Evolutionary conservation across 148 eudicot genomes (phyloP), one percentile per base, ranked within the genome.

Genomic region (Rhododendron ovatum): DNA sequence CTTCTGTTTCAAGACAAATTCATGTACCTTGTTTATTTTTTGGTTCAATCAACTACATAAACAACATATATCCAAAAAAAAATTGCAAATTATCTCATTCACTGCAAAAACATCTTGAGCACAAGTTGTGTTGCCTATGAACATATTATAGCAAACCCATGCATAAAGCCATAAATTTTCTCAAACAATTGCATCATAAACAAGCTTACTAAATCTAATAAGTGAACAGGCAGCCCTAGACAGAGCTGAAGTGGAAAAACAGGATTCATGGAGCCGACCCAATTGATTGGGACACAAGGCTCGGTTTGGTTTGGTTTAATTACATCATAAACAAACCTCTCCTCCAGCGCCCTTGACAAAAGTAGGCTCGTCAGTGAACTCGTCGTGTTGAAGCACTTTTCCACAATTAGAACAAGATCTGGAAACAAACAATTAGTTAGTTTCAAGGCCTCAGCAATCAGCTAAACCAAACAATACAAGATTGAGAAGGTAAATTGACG

Each of bases 361-460:
- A 37, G 90, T 88, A 33, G 90, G 85, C 87, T 90, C 93, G 3
- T 83, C 87, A 37, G 87, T 84, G 69, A 15, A 90, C 18, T 87
- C 35, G 82, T 90, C 88, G 73, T 88, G 80, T 0, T 83, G 83
- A n/a, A 90, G 76, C 1, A 92, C 91, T 85, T 84, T 88, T 55
- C 94, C 94, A 83, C 94, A 92, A 15, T 0, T 14, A 63, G 83
- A 50, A 86, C 94, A 92, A 78, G 90, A 88, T 92, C 94, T 92
- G 69, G 61, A 53, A 82, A 45, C n/a, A 57, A 80, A 24, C 4
- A 37, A 24, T 82, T 59, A 82, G 37, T 39, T 15, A 17, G 22
- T 53, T 18, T 55, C 22, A 18, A 17, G 61, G 6, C 61, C 20
- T 81, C 69, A 81, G 18, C 7, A 55, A 33, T 9, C 45, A 18